Percentiles rank a stretch among this genome's conserved stretches.
Conservation (phyloP, 2,329 filamentous ascomycete species). For the Didymella lethalis region DNA sequence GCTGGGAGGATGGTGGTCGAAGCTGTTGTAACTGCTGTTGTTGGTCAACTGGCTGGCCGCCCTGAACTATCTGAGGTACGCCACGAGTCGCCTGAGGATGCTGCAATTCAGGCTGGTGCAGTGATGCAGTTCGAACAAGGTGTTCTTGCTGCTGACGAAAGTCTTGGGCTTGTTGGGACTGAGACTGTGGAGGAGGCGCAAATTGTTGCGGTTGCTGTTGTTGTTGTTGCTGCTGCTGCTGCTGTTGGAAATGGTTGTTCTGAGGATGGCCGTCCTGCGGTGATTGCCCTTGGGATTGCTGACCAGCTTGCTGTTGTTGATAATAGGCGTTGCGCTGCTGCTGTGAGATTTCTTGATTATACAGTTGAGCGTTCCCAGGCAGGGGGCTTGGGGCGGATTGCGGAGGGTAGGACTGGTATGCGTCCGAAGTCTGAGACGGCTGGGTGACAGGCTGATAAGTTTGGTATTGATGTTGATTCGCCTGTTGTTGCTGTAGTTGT, state of each 20-base stretch:
- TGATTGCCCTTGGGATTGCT: slow-evolving; percentile 37
- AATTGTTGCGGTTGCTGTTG: slow-evolving; percentile 30
- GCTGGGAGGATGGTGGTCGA: slow-evolving; percentile 46
- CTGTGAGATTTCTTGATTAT: slow-evolving; percentile 36
- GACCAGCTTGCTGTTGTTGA: slow-evolving; percentile 39
- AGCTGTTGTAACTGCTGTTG: slow-evolving; percentile 45
- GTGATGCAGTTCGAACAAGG: slow-evolving; percentile 37
- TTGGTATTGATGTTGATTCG: slow-evolving; percentile 39
- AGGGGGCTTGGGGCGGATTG: slow-evolving; percentile 43
- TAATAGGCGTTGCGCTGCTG: slow-evolving; percentile 45
- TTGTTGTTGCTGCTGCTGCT: slow-evolving; percentile 24
- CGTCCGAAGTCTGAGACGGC: slow-evolving; percentile 32
- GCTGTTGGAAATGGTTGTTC: slow-evolving; percentile 39
- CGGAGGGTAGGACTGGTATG: slow-evolving; percentile 47
- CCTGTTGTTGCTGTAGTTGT: slow-evolving; percentile 39
- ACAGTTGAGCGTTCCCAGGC: slow-evolving; percentile 40
- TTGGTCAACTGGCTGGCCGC: slow-evolving; percentile 37
- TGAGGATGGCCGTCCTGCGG: slow-evolving; percentile 39
- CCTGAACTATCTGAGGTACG: slow-evolving; percentile 43
- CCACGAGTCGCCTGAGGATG: slow-evolving; percentile 43
- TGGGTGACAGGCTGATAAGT: slow-evolving; percentile 41
- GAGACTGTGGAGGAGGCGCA: slow-evolving; percentile 36
- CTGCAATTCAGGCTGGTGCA: slow-evolving; percentile 45
- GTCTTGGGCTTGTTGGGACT: slow-evolving; percentile 45
- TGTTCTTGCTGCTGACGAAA: slow-evolving; percentile 37